Evolutionary conservation across 805 yeast genomes (phyloP).

Genomic region (Yarrowia sp.): DNA sequence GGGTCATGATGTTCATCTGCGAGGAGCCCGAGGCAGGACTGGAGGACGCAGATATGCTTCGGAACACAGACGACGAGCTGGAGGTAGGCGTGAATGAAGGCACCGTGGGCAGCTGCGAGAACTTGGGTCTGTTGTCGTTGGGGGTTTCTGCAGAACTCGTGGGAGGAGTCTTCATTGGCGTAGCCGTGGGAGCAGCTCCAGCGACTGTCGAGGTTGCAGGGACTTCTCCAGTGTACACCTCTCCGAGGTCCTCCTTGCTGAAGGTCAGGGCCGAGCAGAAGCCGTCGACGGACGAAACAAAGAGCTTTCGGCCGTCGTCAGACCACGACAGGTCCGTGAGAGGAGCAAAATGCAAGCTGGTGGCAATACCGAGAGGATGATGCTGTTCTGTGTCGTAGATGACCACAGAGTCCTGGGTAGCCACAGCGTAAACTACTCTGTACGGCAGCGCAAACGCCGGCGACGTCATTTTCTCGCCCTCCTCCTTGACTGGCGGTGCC

Average conservation of each 20-base stretch:
- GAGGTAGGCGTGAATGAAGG: constrained; percentile 2
- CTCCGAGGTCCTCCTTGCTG: constrained; percentile 57
- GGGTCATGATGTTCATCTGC: constrained; percentile 13
- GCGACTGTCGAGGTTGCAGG: not conserved
- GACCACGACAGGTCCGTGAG: constrained; percentile 89
- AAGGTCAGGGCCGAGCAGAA: constrained; percentile 72
- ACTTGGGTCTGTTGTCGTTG: constrained; percentile 17
- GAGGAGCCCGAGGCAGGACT: constrained; percentile 30
- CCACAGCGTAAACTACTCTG: constrained; percentile 85
- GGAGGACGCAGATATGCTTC: constrained; percentile 26
- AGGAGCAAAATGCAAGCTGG: constrained; percentile 82
- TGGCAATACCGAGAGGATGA: constrained; percentile 67
- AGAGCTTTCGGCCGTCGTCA: constrained; percentile 63
- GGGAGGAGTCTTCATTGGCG: not conserved
- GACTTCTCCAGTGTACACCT: constrained; percentile 27
- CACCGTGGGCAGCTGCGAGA: constrained; percentile 24
- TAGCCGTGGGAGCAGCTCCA: not conserved
- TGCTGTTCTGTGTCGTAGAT: constrained; percentile 75
- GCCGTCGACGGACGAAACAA: constrained; percentile 88
- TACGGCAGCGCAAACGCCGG: constrained; percentile 62
- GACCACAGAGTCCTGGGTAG: constrained; percentile 80
- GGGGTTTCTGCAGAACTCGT: not conserved
- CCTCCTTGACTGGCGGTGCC: not conserved
- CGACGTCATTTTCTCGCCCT: not conserved
- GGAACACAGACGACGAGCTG: not conserved